Percentiles rank a stretch among this genome's conserved stretches.
Evolutionary conservation across 2,329 filamentous ascomycete species (phyloP).

Genomic region (Corynespora cassiicola): DNA sequence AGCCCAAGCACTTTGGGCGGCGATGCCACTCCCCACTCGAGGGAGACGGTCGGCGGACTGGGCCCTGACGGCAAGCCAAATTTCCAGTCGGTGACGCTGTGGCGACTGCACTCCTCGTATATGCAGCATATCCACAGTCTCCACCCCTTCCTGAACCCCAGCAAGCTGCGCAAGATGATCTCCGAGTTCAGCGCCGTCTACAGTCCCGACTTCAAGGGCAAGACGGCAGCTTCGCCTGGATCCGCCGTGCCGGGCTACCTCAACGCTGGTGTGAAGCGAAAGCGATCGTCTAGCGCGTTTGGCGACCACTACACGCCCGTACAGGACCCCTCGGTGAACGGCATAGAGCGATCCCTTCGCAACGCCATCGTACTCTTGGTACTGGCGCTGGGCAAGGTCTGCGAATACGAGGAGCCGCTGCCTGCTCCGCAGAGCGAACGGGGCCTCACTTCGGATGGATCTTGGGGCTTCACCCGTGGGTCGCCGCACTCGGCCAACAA

Average conservation of each 20-base stretch:
- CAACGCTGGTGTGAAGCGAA: slow-evolving; percentile 40
- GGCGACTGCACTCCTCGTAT: slow-evolving; percentile 61
- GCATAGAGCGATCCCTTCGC: slow-evolving; percentile 42
- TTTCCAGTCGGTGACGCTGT: slow-evolving; percentile 59
- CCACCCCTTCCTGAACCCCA: slow-evolving; percentile 68
- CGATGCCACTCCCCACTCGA: slow-evolving; percentile 25
- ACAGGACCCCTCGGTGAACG: slow-evolving; percentile 14
- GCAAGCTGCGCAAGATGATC: slow-evolving; percentile 59
- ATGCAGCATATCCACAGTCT: slow-evolving; percentile 66
- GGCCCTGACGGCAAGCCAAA: slow-evolving; percentile 61
- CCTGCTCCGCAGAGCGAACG: slow-evolving; percentile 63
- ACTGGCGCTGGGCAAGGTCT: slow-evolving; percentile 86
- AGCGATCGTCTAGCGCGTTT: slow-evolving; percentile 37
- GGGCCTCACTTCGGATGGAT: slow-evolving; percentile 13
- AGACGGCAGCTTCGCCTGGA: slow-evolving; percentile 29
- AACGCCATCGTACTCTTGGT: slow-evolving; percentile 85
- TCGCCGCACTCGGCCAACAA: slow-evolving; percentile 49
- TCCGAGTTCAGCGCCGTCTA: slow-evolving; percentile 51
- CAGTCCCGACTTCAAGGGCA: slow-evolving; percentile 33
- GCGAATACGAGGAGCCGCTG: slow-evolving; percentile 59
- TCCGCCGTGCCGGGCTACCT: slow-evolving; percentile 24
- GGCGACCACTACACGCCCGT: slow-evolving; percentile 28
- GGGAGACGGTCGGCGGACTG: slow-evolving; percentile 54
- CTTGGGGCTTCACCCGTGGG: slow-evolving; percentile 31
- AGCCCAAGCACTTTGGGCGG: slow-evolving; percentile 32